Base-by-base conservation (phyloP, 225 moss, liverwort and hornwort species). In the Climacium dendroides region DNA sequence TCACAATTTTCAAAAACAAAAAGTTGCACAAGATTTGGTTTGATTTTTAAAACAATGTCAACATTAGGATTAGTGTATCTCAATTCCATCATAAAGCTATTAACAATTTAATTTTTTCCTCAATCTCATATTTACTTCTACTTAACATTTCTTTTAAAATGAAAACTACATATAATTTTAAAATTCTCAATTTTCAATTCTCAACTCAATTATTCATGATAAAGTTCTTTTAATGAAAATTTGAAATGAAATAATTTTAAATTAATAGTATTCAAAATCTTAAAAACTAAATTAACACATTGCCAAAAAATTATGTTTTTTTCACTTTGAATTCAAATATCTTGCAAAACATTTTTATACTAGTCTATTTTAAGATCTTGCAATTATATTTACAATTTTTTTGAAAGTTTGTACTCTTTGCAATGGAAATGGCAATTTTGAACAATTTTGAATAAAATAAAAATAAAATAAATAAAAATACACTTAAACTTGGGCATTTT, bases 191-290 rank as follows among this genome's bases (percentile, higher is more conserved):
- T n/a, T n/a, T n/a, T n/a, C n/a, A n/a, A n/a, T n/a, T n/a, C n/a
- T 43, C 7, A 74, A 48, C 1, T 47, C 48, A 48, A 32, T 74
- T 30, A 0, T 29, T 43, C 2, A 2, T 25, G 1, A 43, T 26
- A 15, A n/a, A n/a, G 1, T 8, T 43, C 15, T 9, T 5, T 6
- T 5, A 45, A 6, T 29, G 3, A 28, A 72, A 3, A 18, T 47
- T 0, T 10, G 1, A 45, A 72, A 10, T 25, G 2, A 4, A 25
- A 23, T 8, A 8, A 2, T 3, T 15, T 41, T 7, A 3, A 43
- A 1, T 71, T 43, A 43, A 26, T 9, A 16, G 5, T 10, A 43
- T 73, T 29, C 6, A 18, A 29, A 47, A 11, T 10, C 14, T 47
- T 73, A 29, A 47, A 47, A 47, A 22, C 28, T 71, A 18, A 0